Evolutionary conservation across 2,329 filamentous ascomycete species (phyloP).

Genomic region (Grosmannia huntii): DNA sequence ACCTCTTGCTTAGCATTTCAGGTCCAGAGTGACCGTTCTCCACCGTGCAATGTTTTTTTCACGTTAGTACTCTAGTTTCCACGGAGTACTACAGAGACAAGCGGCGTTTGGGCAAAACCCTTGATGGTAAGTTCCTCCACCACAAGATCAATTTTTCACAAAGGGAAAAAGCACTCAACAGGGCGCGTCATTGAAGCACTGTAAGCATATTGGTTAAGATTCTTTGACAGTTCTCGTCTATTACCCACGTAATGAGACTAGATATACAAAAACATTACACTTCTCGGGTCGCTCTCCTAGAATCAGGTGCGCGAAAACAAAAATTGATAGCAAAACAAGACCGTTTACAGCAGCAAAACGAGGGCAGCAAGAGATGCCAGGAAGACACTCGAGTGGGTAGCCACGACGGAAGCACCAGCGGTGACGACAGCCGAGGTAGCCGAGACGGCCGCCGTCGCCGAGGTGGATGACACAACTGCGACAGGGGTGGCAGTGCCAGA

Average conservation of each 20-base stretch:
- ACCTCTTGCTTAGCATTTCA: no score
- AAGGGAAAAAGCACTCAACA: no score
- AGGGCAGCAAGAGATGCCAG: not conserved
- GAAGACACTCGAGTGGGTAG: not conserved
- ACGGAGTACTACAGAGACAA: no score
- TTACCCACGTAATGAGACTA: not conserved
- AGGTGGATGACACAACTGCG: not conserved
- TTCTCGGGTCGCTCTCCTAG: not conserved
- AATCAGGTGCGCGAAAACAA: not conserved
- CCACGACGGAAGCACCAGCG: not conserved
- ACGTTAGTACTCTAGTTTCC: no score
- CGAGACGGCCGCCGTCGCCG: not conserved
- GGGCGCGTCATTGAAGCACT: not conserved
- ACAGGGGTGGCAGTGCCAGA: not conserved
- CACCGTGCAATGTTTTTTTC: no score
- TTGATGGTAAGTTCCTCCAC: no score
- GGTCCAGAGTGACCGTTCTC: no score
- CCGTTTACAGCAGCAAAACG: not conserved
- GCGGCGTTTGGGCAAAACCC: no score
- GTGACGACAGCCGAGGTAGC: not conserved
- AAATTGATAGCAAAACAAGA: not conserved
- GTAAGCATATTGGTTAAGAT: not conserved
- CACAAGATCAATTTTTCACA: no score
- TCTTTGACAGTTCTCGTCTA: not conserved
- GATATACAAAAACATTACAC: not conserved